These are phyloP conservation scores for Eucalyptus marginata DNA, from an alignment of 345 rosid genomes.

Conservation along the genomic window DNA sequence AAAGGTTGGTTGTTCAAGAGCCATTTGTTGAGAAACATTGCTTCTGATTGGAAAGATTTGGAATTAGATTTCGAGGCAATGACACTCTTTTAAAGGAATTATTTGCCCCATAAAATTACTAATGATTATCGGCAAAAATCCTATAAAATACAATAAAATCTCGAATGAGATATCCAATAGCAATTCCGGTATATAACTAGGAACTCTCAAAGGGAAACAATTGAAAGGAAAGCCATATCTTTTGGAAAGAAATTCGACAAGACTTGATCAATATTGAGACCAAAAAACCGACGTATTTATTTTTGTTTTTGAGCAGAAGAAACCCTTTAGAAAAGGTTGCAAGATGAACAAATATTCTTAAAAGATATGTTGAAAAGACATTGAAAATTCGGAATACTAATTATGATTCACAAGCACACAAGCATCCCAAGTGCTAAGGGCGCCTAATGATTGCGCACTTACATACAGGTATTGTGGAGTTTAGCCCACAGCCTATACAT, in stretches of 20 bases:
- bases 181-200: not conserved
- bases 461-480: no score
- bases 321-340: not conserved
- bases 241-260: not conserved
- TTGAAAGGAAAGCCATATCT: not conserved
- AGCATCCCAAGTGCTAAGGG: no score
- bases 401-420: not conserved
- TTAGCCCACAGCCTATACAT: no score
- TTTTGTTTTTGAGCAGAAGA: not conserved
- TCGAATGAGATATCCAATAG: not conserved
- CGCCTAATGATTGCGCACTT: no score
- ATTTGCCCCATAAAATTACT: no score
- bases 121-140: no score
- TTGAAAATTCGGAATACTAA: not conserved
- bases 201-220: not conserved
- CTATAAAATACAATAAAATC: no score
- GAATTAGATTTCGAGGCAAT: not conserved
- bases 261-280: not conserved
- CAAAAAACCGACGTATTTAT: no score
- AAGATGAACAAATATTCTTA: no score
- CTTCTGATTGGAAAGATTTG: not conserved
- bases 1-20: not conserved
- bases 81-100: no score
- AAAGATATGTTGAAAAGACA: not conserved
- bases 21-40: not conserved